These are phyloP conservation scores for Guillardia theta DNA, from an alignment of 78 protist species.

Conservation along the genomic window DNA sequence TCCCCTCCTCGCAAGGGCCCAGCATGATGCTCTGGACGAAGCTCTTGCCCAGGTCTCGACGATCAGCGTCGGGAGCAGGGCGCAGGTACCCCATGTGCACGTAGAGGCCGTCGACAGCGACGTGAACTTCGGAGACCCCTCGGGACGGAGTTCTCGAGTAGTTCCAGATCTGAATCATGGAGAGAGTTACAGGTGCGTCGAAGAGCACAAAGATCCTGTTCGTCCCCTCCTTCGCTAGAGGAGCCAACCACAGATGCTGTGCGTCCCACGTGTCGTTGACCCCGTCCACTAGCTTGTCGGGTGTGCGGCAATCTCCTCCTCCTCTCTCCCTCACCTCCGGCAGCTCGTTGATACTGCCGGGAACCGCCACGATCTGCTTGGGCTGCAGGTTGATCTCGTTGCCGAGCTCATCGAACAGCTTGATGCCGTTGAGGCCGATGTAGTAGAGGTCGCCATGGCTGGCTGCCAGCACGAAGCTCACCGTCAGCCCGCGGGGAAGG, in stretches of 20 bases:
- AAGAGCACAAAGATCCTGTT: background rate
- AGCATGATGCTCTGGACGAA: background rate
- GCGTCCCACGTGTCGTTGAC: conserved; percentile 52
- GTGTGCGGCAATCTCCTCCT: background rate
- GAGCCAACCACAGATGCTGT: conserved; percentile 68
- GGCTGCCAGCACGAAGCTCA: background rate
- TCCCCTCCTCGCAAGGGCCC: background rate
- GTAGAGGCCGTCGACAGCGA: background rate
- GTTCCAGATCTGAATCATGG: conserved; percentile 64
- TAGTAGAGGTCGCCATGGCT: conserved; percentile 82
- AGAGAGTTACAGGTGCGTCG: conserved; percentile 56
- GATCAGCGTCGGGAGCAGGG: background rate
- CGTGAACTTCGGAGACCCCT: background rate
- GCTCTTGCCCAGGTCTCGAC: background rate
- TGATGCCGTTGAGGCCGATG: conserved; percentile 77
- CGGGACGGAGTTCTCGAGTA: conserved; percentile 53
- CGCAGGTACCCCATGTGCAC: background rate
- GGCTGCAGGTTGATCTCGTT: background rate
- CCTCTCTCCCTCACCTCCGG: background rate
- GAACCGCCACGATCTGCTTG: background rate
- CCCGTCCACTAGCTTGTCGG: conserved; percentile 53
- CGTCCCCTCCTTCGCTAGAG: conserved; percentile 6
- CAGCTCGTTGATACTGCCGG: conserved; percentile 26
- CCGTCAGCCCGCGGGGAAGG: background rate
- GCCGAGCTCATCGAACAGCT: conserved; percentile 49